These are phyloP conservation scores for Hyaloperonospora brassicae DNA, from an alignment of 352 stramenopile genomes.

Conservation along the genomic window DNA sequence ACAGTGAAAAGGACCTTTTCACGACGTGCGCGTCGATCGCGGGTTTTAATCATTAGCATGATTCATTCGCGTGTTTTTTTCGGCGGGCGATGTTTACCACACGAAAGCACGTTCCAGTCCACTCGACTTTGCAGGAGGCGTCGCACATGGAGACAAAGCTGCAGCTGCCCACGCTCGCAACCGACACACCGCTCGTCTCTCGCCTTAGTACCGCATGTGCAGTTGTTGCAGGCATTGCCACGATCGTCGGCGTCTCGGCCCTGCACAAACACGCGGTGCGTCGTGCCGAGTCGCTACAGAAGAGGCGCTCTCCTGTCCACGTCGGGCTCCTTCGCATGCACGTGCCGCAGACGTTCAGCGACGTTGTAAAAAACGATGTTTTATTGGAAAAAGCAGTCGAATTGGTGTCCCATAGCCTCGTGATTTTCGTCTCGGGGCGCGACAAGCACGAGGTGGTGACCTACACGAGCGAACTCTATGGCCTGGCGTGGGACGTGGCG, in stretches of 20 bases:
- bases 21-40: too few relatives aligned
- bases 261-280: constrained; percentile 30
- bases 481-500: constrained; percentile 59
- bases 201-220: constrained; percentile 33
- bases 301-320: constrained; percentile 16
- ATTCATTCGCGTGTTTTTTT: too few relatives aligned
- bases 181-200: constrained; percentile 20
- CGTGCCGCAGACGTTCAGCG: constrained; percentile 52
- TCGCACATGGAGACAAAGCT: constrained; percentile 37
- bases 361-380: constrained; percentile 65
- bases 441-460: constrained; percentile 58
- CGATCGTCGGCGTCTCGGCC: constrained; percentile 37
- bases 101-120: too few relatives aligned
- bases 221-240: constrained; percentile 31
- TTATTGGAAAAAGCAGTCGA: constrained; percentile 56
- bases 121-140: too few relatives aligned
- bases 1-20: too few relatives aligned
- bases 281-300: constrained; percentile 5
- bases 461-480: constrained; percentile 75
- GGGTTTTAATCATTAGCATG: too few relatives aligned
- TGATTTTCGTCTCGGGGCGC: constrained; percentile 55
- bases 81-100: too few relatives aligned
- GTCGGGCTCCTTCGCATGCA: constrained; percentile 47
- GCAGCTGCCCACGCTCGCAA: constrained; percentile 37
- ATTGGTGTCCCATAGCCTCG: constrained; percentile 35